phyloP scores from a whole-genome alignment of 768 basidiomycete genomes.

The Rossbeevera mucosa region DNA sequence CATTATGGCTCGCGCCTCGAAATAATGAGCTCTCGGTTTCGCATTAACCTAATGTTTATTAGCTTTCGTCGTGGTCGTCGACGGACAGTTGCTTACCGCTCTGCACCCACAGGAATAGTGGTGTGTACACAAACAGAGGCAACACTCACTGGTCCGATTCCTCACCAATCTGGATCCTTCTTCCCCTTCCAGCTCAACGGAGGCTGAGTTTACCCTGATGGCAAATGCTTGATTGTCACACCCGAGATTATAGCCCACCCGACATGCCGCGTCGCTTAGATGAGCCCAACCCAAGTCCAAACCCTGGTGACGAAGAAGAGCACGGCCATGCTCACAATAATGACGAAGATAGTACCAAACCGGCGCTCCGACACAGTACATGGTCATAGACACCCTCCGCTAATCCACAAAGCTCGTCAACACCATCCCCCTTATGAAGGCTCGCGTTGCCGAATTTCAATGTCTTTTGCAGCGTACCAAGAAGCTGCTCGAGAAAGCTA shows the following conservation, averaged over 20 bases:
- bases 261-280: slow-evolving; percentile 1
- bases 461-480: slow-evolving; percentile 18
- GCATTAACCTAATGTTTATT: too few relatives aligned
- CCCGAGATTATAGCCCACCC: not conserved
- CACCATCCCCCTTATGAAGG: slow-evolving; percentile 14
- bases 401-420: slow-evolving; percentile 23
- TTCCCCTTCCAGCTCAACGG: slow-evolving; percentile 7
- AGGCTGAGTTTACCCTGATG: slow-evolving; percentile 6
- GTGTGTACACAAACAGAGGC: too few relatives aligned
- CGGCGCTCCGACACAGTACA: slow-evolving; percentile 20
- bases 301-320: slow-evolving; percentile 6
- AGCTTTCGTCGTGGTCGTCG: too few relatives aligned
- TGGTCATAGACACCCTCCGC: slow-evolving; percentile 28
- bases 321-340: not conserved
- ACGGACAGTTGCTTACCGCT: too few relatives aligned
- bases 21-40: too few relatives aligned
- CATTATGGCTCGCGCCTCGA: too few relatives aligned
- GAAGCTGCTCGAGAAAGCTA: slow-evolving; percentile 10
- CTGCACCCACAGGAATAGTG: too few relatives aligned
- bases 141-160: too few relatives aligned
- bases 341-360: not conserved
- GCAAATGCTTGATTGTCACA: not conserved
- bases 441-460: slow-evolving; percentile 17
- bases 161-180: not conserved
- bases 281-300: not conserved